A percentile compares a stretch with the other conserved stretches of the same genome.
These are phyloP conservation scores for Apiospora sp. DNA, from an alignment of 2,329 filamentous ascomycete species.

Conservation along the genomic window DNA sequence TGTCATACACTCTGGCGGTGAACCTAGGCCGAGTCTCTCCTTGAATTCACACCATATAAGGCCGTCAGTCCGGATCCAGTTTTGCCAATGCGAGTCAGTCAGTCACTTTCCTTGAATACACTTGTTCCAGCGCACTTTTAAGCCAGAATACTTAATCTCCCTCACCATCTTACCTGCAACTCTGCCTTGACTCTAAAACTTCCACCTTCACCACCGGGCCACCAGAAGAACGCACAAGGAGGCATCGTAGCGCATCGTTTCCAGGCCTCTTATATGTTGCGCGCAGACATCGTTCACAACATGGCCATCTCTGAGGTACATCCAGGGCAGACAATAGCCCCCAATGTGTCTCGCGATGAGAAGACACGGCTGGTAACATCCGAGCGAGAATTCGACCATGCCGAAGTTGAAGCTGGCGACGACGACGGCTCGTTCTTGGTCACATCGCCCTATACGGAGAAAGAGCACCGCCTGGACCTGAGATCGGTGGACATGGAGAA, in stretches of 20 bases:
- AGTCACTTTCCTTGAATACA: background rate
- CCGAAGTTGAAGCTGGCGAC: background rate
- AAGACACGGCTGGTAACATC: constrained; percentile 24
- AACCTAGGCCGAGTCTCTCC: background rate
- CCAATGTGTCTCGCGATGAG: constrained; percentile 25
- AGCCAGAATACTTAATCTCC: background rate
- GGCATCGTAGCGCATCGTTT: background rate
- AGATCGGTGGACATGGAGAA: constrained; percentile 70
- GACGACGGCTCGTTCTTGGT: constrained; percentile 56
- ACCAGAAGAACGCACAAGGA: background rate
- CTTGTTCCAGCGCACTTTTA: background rate
- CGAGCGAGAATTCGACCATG: background rate
- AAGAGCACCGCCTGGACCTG: constrained; percentile 77
- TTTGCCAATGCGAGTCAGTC: constrained; percentile 17
- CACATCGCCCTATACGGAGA: constrained; percentile 78
- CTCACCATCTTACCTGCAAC: background rate
- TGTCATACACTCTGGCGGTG: constrained; percentile 17
- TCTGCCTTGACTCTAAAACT: background rate
- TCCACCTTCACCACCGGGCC: background rate
- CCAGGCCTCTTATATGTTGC: background rate
- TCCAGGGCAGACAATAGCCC: constrained; percentile 26
- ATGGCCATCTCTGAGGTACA: constrained; percentile 27
- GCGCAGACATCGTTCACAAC: background rate
- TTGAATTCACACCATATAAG: constrained; percentile 17
- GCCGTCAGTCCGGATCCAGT: background rate